Base-by-base conservation (phyloP, 1,284 basidiomycete genomes). In the Ceratobasidium sp. region DNA sequence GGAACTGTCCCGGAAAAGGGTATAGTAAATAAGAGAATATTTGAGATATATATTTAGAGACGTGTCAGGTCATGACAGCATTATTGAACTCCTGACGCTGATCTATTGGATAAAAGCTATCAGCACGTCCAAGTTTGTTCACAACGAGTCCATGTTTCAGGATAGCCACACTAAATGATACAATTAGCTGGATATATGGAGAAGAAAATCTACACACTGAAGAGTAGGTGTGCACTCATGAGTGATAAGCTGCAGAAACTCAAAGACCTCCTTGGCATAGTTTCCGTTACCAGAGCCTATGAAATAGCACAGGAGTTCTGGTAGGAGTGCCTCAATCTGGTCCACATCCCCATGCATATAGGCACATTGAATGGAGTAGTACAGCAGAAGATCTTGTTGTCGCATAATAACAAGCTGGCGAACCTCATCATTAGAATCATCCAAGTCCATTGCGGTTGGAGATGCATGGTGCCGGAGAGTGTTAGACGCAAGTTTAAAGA, bases 71-170 rank as follows among this genome's bases (percentile, higher is more conserved):
- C n/a, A n/a, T n/a, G n/a, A n/a, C 33, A 33, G 33, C 33, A 33
- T 70, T 70, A 13, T 70, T 70, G 20, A n/a, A 23, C 33, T 70
- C 68, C n/a, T 70, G 68, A 1, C 23, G 26, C 18, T 58, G 49
- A 23, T 58, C 51, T 5, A 55, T 70, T 42, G 49, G 51, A 13
- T 70, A 70, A 44, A 70, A 70, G 7, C 53, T 23, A 23, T 70
- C 39, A 6, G 23, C 28, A 20, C 68, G 6, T 1, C 68, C 68
- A 23, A 33, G 15, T 44, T 33, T 70, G 23, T 70, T 70, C 0
- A 70, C 68, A 1, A 70, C 33, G 1, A 55, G 20, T 13, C 23
- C 13, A 18, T 70, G 53, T 40, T 56, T 9, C 0, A 55, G 23
- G 33, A 70, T 44, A 33, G 67, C 67, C 3, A 1, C 33, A 18